A percentile compares a stretch with the other conserved stretches of the same genome.
These are phyloP conservation scores for Eutrema japonicum DNA, from an alignment of 345 rosid species.

Conservation along the genomic window DNA sequence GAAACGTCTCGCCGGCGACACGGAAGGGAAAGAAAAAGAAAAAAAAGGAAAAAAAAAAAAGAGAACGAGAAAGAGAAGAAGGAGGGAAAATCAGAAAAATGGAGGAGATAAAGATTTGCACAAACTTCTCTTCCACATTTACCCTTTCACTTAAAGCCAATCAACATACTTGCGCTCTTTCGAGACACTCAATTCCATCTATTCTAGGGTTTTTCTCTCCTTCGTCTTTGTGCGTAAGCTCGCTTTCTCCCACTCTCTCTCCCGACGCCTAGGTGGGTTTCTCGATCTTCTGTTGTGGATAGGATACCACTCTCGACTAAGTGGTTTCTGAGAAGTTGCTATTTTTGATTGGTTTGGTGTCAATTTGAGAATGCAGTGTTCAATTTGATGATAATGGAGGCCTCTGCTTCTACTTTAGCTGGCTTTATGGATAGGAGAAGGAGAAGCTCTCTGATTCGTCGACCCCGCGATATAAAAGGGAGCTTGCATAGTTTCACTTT, in stretches of 20 bases:
- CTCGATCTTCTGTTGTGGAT: neutral
- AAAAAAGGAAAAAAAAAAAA: neutral
- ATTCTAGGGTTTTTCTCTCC: conserved; percentile 37
- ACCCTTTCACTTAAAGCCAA: conserved; percentile 46
- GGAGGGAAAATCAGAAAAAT: conserved; percentile 45
- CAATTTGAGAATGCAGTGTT: neutral
- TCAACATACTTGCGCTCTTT: conserved; percentile 23
- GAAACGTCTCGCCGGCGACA: conserved; percentile 30
- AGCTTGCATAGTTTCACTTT: conserved; percentile 37
- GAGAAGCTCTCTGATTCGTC: conserved; percentile 55
- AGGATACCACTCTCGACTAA: conserved; percentile 5
- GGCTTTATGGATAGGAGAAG: conserved; percentile 53
- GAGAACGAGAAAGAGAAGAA: conserved; percentile 3
- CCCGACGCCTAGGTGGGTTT: conserved; percentile 1
- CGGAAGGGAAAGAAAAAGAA: neutral
- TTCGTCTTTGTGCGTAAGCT: conserved; percentile 14
- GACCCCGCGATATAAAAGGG: conserved; percentile 48
- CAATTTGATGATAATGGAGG: conserved; percentile 51
- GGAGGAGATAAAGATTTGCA: conserved; percentile 50
- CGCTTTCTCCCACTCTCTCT: conserved; percentile 14
- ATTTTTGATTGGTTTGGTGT: too few relatives aligned
- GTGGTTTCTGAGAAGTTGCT: neutral
- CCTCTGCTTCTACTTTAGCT: conserved; percentile 41
- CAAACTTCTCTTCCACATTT: conserved; percentile 36
- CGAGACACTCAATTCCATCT: conserved; percentile 40